Evolutionary conservation across 1,139 yeast genomes (phyloP), one percentile per base, ranked within the genome.

Genomic region (Eremothecium sinecaudum): DNA sequence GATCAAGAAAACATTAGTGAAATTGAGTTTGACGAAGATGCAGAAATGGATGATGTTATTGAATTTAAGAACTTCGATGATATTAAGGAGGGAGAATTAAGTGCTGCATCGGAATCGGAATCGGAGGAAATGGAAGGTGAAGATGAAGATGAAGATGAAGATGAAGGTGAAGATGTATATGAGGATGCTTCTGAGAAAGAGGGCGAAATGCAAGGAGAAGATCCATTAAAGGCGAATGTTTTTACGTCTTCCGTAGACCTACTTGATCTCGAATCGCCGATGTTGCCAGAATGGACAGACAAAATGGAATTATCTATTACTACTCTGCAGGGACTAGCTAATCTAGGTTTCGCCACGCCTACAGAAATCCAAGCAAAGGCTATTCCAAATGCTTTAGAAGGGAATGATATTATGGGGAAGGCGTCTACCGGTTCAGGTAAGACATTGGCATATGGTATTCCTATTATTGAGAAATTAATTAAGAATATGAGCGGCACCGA

Each of bases 351-450:
- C 56, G 51, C 47, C 2, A 61, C 64, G 21, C 97, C 98, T 7
- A 87, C 97, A 0, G 82, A 77, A 19, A 86, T 90, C 51, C 98
- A 90, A 60, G 67, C 65, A 41, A 64, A 64, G 40, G 66, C 90
- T n/a, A 78, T 90, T 35, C 95, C 97, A 1, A 54, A 67, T 20
- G 84, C 92, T 3, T 44, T 82, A 10, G 63, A 67, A 22, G 93
- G 90, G 4, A 68, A 67, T 32, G 97, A 90, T 58, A 73, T 90
- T 7, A 75, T 92, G 45, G 99, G 98, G 38, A 92, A 90, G 52
- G 98, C 98, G 8, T 79, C 93, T 6, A 92, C 99, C 1, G 99
- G 99, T 56, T 84, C 95, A 0, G 99, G 99, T 67, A 90, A 90
- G 54, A 90, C 98, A 0, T 65, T 87, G 38, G 98, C 98, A 0